Evolutionary conservation across 2,329 filamentous ascomycete species (phyloP).

Genomic region (Sporothrix pseudoabietina): DNA sequence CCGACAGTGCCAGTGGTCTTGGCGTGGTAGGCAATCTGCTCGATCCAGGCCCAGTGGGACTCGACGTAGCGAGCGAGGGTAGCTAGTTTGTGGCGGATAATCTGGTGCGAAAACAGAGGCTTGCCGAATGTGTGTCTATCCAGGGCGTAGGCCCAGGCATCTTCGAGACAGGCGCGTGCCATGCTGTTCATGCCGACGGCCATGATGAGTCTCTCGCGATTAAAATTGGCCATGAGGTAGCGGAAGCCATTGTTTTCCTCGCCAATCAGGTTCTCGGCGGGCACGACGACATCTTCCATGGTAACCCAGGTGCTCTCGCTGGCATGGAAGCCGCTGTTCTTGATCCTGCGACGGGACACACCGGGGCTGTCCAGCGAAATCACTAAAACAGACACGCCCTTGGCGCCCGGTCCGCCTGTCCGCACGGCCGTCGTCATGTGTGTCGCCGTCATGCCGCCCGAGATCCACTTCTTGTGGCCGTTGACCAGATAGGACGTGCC

Average conservation of each 20-base stretch:
- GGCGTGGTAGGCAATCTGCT: slow-evolving; percentile 61
- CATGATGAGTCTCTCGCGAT: slow-evolving; percentile 61
- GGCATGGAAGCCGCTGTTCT: slow-evolving; percentile 67
- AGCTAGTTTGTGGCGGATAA: slow-evolving; percentile 62
- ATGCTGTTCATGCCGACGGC: slow-evolving; percentile 59
- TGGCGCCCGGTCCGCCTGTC: slow-evolving; percentile 56
- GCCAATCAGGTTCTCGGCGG: slow-evolving; percentile 56
- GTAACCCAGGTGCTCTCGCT: slow-evolving; percentile 61
- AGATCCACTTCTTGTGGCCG: slow-evolving; percentile 70
- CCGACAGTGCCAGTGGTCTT: slow-evolving; percentile 41
- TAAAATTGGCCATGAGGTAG: slow-evolving; percentile 63
- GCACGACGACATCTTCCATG: slow-evolving; percentile 59
- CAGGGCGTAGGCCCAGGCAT: slow-evolving; percentile 55
- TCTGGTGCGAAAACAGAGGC: slow-evolving; percentile 59
- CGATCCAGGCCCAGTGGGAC: slow-evolving; percentile 62
- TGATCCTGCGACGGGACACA: slow-evolving; percentile 57
- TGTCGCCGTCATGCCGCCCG: slow-evolving; percentile 61
- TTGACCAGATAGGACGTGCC: slow-evolving; percentile 63
- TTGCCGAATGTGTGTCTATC: slow-evolving; percentile 61
- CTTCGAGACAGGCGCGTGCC: slow-evolving; percentile 57
- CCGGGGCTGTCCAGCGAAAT: slow-evolving; percentile 55
- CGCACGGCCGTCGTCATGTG: slow-evolving; percentile 65
- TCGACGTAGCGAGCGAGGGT: slow-evolving; percentile 62
- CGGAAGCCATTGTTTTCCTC: slow-evolving; percentile 58
- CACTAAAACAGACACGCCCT: slow-evolving; percentile 60